Conservation (phyloP, 164 flowering plant species). For the Cinnamomum chago region DNA sequence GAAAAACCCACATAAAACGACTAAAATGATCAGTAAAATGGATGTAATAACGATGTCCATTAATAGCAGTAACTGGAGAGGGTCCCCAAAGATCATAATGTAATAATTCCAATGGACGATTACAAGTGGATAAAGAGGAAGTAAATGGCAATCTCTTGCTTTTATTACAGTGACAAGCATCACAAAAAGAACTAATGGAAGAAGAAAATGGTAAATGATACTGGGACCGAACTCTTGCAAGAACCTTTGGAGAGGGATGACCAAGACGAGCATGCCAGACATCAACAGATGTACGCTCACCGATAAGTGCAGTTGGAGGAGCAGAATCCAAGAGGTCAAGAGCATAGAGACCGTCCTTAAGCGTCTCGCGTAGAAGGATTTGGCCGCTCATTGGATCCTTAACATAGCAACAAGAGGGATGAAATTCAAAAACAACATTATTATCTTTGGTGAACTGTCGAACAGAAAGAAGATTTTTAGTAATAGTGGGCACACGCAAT, state of each 20-base stretch:
- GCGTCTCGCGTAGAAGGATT: not conserved
- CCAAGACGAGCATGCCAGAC: not conserved
- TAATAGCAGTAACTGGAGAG: not conserved
- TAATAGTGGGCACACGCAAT: too few species aligned
- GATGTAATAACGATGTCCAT: too few species aligned
- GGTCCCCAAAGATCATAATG: not conserved
- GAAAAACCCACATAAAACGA: too few species aligned
- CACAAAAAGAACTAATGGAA: not conserved
- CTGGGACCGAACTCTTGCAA: too few species aligned
- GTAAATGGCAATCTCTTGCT: not conserved
- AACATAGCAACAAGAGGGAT: not conserved
- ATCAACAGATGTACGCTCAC: not conserved
- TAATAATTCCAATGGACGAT: not conserved
- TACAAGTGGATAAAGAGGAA: not conserved
- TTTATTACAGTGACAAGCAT: too few species aligned
- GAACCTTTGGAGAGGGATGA: not conserved
- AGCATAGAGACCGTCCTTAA: not conserved
- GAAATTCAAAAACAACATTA: too few species aligned
- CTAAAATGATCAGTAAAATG: too few species aligned
- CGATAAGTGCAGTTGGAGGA: not conserved
- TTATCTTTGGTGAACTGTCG: too few species aligned
- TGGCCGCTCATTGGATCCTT: not conserved
- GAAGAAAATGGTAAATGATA: not conserved
- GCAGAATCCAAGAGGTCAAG: not conserved
- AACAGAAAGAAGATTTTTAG: too few species aligned